phyloP scores from a whole-genome alignment of 176 grass and related monocot genomes.

The Olyra latifolia region DNA sequence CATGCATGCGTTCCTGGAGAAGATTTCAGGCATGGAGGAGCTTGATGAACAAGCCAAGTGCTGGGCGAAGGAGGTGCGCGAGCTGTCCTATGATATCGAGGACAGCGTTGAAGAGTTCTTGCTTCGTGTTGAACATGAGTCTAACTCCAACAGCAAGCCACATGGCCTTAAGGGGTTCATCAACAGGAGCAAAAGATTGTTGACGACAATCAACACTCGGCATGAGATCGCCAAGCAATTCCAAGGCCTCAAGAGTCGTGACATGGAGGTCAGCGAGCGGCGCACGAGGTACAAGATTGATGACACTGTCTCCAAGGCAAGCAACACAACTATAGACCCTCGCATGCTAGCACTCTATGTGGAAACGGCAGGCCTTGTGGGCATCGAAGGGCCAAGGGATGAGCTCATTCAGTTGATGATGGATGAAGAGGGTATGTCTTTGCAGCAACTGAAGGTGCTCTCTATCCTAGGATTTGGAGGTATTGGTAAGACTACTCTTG shows the following conservation, averaged over 20 bases:
- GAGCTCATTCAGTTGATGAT: neutral
- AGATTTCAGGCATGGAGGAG: neutral
- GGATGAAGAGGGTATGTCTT: neutral
- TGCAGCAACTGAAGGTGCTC: neutral
- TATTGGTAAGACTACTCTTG: neutral
- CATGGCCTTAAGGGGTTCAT: neutral
- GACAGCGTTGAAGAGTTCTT: neutral
- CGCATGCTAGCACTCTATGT: neutral
- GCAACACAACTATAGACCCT: neutral
- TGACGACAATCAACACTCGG: neutral
- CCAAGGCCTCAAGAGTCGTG: neutral
- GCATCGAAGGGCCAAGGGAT: neutral
- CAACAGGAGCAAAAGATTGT: neutral
- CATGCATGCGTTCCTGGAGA: neutral
- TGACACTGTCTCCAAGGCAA: neutral
- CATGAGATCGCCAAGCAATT: neutral
- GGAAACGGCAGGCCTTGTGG: neutral
- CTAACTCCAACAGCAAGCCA: neutral
- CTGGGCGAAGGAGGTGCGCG: neutral
- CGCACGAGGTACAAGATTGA: neutral
- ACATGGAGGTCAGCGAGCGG: neutral
- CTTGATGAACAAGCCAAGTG: neutral
- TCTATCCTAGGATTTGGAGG: neutral
- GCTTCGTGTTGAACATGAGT: neutral
- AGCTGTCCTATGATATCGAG: slow-evolving; percentile 1